Conservation (phyloP, 83 land plant genomes). For the Diphasiastrum complanatum region DNA sequence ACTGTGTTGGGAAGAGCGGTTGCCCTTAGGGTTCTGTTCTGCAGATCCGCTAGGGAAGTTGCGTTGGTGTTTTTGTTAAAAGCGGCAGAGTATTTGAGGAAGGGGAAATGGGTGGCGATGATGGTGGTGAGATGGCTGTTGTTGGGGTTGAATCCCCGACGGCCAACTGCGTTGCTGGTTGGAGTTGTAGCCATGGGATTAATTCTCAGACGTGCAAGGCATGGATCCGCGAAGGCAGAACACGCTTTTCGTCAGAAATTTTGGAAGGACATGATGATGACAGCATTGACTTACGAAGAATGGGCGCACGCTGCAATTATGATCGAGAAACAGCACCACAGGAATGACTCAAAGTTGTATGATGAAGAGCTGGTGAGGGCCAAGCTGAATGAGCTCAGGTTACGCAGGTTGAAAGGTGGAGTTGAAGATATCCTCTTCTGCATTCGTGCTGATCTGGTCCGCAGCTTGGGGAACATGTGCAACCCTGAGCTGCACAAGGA, state of each 20-base stretch:
- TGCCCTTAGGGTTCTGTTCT: slow-evolving; percentile 24
- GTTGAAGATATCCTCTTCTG: slow-evolving; percentile 38
- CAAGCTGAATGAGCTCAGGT: slow-evolving; percentile 31
- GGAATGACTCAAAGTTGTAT: slow-evolving; percentile 32
- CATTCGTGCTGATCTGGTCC: slow-evolving; percentile 37
- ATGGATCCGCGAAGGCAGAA: slow-evolving; percentile 17
- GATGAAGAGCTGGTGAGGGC: slow-evolving; percentile 40
- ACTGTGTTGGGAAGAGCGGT: slow-evolving; percentile 13
- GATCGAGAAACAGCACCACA: slow-evolving; percentile 20
- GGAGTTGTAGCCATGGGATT: not conserved
- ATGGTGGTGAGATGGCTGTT: not conserved
- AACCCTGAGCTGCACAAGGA: slow-evolving; percentile 42
- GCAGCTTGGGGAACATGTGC: slow-evolving; percentile 44
- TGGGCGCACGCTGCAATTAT: slow-evolving; percentile 44
- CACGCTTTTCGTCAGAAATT: slow-evolving; percentile 14
- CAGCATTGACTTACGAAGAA: slow-evolving; percentile 39
- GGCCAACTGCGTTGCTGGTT: not conserved
- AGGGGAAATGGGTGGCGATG: not conserved
- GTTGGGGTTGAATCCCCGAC: not conserved
- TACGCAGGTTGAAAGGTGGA: slow-evolving; percentile 31
- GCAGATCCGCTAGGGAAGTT: slow-evolving; percentile 12
- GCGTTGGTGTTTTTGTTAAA: not conserved
- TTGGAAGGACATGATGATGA: slow-evolving; percentile 34
- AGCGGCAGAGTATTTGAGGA: not conserved
- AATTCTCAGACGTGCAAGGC: slow-evolving; percentile 8